A percentile compares a stretch with the other conserved stretches of the same genome.
Evolutionary conservation across 768 basidiomycete species (phyloP).

Genomic region (Tricholoma sp.): DNA sequence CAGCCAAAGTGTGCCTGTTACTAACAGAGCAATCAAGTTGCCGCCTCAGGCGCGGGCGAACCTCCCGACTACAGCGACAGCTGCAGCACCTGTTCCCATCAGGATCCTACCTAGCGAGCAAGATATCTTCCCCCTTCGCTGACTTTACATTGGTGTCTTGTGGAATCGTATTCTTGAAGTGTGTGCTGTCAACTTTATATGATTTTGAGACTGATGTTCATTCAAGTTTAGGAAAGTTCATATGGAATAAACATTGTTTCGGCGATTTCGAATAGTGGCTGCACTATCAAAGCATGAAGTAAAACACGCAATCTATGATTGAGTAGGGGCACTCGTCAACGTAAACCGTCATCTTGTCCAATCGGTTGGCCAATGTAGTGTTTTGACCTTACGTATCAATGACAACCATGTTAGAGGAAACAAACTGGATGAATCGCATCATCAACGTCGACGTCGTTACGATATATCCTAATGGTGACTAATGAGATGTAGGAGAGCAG

Average conservation of each 20-base stretch:
- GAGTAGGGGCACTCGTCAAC: no score
- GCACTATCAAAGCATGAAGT: not conserved
- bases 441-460: not conserved
- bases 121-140: not conserved
- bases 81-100: no score
- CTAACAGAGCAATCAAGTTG: no score
- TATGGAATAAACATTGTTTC: no score
- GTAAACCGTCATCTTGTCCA: no score
- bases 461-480: not conserved
- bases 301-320: not conserved
- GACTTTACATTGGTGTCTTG: not conserved
- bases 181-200: not conserved
- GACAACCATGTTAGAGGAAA: not conserved
- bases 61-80: no score
- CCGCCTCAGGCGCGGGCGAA: no score
- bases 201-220: not conserved
- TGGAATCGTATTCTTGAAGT: constrained; percentile 6
- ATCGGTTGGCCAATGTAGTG: not conserved
- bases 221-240: not conserved
- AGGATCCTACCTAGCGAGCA: not conserved
- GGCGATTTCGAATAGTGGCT: no score
- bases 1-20: not conserved
- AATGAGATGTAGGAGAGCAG: not conserved
- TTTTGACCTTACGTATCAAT: not conserved
- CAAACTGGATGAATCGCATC: not conserved